These are phyloP conservation scores for Talaromyces sp. DNA, from an alignment of 2,329 filamentous ascomycete species.

Conservation along the genomic window DNA sequence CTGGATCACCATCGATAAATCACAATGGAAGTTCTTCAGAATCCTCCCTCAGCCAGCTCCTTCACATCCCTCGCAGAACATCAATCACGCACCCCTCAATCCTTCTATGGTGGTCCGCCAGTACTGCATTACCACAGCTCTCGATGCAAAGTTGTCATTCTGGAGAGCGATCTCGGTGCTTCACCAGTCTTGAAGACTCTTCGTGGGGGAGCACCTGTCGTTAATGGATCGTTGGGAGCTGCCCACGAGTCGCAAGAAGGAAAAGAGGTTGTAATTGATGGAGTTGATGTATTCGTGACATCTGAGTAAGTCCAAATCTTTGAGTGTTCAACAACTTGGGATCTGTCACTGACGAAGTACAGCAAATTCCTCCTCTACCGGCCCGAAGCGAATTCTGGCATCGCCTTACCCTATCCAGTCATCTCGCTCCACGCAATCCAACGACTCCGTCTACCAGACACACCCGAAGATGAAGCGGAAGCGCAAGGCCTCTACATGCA, in stretches of 20 bases:
- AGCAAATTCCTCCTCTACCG: slow-evolving; percentile 47
- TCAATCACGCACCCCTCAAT: slow-evolving; percentile 47
- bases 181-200: slow-evolving; percentile 35
- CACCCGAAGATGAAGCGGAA: slow-evolving; percentile 29
- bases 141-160: slow-evolving; percentile 43
- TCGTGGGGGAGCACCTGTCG: slow-evolving; percentile 21
- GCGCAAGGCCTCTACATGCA: slow-evolving; percentile 50
- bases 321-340: background rate
- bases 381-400: slow-evolving; percentile 31
- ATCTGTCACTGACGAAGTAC: background rate
- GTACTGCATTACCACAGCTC: slow-evolving; percentile 48
- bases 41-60: slow-evolving; percentile 37
- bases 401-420: slow-evolving; percentile 48
- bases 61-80: slow-evolving; percentile 46
- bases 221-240: slow-evolving; percentile 19
- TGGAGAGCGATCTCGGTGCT: slow-evolving; percentile 39
- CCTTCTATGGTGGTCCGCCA: slow-evolving; percentile 47
- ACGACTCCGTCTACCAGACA: slow-evolving; percentile 37
- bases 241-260: slow-evolving; percentile 22
- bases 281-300: slow-evolving; percentile 47
- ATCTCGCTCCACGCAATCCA: slow-evolving; percentile 51
- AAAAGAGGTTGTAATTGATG: slow-evolving; percentile 38
- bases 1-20: background rate
- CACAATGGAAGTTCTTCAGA: slow-evolving; percentile 43
- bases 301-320: slow-evolving; percentile 39